These are phyloP conservation scores for Rubroboletus pulcherrimus DNA, from an alignment of 768 basidiomycete genomes.

Conservation along the genomic window DNA sequence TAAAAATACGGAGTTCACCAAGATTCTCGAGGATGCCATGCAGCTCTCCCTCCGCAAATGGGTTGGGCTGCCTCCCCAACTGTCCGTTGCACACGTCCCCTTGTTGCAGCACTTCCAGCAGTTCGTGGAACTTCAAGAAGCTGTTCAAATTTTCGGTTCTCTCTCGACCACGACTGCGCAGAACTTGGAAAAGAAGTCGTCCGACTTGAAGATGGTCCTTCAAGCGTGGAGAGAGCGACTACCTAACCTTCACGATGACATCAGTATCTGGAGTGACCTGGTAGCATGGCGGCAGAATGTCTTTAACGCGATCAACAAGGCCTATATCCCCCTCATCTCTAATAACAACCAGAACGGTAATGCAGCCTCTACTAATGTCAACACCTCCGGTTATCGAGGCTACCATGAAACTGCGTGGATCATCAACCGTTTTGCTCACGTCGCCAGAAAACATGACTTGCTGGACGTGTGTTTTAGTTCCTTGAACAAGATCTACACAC, in stretches of 20 bases:
- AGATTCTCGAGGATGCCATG: slow-evolving; percentile 91
- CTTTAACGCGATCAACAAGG: slow-evolving; percentile 94
- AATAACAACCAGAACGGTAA: slow-evolving; percentile 49
- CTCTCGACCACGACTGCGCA: slow-evolving; percentile 79
- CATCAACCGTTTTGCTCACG: slow-evolving; percentile 98
- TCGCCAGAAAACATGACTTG: slow-evolving; percentile 94
- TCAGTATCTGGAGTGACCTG: slow-evolving; percentile 98
- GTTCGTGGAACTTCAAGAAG: slow-evolving; percentile 96
- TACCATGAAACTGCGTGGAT: slow-evolving; percentile 99
- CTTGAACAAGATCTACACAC: slow-evolving; percentile 94
- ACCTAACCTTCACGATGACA: slow-evolving; percentile 94
- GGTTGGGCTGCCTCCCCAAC: slow-evolving; percentile 79
- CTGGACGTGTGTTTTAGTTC: slow-evolving; percentile 94
- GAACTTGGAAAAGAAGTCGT: slow-evolving; percentile 93
- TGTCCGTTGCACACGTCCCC: slow-evolving; percentile 91
- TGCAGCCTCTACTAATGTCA: slow-evolving; percentile 54
- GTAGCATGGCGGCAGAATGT: slow-evolving; percentile 99
- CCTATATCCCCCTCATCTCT: slow-evolving; percentile 87
- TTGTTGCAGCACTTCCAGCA: slow-evolving; percentile 98
- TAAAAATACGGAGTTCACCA: slow-evolving; percentile 84
- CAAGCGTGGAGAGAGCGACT: slow-evolving; percentile 96
- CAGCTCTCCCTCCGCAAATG: slow-evolving; percentile 96
- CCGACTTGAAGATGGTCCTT: slow-evolving; percentile 93
- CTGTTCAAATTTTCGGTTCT: slow-evolving; percentile 90
- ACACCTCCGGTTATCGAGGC: slow-evolving; percentile 89